Evolutionary conservation across 768 basidiomycete genomes (phyloP), one percentile per base, ranked within the genome.

Genomic region (Boletellus emodensis): DNA sequence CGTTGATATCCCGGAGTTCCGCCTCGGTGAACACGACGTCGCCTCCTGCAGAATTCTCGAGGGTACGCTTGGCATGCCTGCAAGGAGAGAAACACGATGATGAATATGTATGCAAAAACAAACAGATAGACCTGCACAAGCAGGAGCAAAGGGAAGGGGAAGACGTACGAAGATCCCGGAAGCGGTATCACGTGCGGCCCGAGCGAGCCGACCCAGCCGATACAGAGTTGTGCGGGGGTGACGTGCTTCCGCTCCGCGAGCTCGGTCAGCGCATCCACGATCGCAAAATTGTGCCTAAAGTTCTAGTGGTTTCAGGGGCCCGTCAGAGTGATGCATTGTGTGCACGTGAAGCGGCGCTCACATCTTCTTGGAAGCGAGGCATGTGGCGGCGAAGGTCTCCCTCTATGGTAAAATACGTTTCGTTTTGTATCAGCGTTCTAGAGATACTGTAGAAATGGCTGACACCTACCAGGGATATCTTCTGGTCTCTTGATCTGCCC

Each of bases 321-420:
- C 20, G 40, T 40, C 24, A 26, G 24, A 40, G 12, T 8, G 14
- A 4, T 9, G 3, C 6, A 6, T 26, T 8, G 10, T 55, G 42
- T 7, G 49, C 37, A 50, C 10, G 7, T 2, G 12, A 30, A 3
- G 15, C 40, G 38, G 51, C 32, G 44, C 53, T 24, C 47, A 64
- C 66, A 22, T 79, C 78, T 22, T 70, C 70, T 52, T 77, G 70
- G 70, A 79, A 77, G 10, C 77, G 68, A 22, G 74, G 72, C n/a
- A 71, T 32, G 2, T 46, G 32, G 22, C 58, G 57, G n/a, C 78
- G 72, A 30, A 69, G 51, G 52, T 77, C 76, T 28, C 73, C 74
- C 54, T 71, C 76, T 61, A 57, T 34, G 4, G 5, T 15, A 20
- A 9, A 26, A 26, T 26, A 7, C 24, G 40, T 26, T 24, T 24